phyloP scores from a whole-genome alignment of 257 asterid genomes.

The Fraxinus anomala region DNA sequence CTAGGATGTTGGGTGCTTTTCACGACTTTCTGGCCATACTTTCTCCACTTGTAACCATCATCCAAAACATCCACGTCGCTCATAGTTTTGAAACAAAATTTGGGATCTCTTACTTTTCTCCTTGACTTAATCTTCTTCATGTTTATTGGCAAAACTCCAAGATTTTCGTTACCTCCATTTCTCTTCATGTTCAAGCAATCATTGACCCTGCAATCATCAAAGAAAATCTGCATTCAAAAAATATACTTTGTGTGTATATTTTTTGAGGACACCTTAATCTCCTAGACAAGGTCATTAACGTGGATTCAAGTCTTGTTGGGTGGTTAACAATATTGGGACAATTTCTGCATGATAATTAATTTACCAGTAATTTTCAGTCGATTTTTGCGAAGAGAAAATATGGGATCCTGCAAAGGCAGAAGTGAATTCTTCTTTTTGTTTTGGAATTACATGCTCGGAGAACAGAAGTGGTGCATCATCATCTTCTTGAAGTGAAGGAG shows the following conservation, averaged over 20 bases:
- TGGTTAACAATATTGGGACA: no score
- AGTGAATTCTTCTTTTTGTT: background rate
- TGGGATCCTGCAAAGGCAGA: background rate
- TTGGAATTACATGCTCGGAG: background rate
- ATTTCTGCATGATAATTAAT: no score
- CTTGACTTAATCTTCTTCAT: slow-evolving; percentile 78
- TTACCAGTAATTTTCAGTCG: background rate
- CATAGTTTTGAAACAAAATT: slow-evolving; percentile 92
- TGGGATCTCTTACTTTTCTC: slow-evolving; percentile 87
- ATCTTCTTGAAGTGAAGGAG: background rate
- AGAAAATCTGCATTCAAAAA: background rate
- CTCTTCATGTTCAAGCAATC: background rate
- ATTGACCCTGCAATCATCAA: background rate
- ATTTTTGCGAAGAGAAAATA: background rate
- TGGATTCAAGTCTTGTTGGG: no score
- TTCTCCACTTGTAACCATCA: slow-evolving; percentile 97
- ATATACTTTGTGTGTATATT: no score
- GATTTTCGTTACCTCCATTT: background rate
- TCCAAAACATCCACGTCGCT: slow-evolving; percentile 89
- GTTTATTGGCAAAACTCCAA: slow-evolving; percentile 61
- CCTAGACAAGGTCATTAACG: no score
- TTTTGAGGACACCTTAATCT: no score
- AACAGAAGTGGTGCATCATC: background rate
- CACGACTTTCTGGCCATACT: slow-evolving; percentile 93
- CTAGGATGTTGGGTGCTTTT: slow-evolving; percentile 96